phyloP scores from a whole-genome alignment of 2,329 filamentous ascomycete species.

The Simplicillium sp. region DNA sequence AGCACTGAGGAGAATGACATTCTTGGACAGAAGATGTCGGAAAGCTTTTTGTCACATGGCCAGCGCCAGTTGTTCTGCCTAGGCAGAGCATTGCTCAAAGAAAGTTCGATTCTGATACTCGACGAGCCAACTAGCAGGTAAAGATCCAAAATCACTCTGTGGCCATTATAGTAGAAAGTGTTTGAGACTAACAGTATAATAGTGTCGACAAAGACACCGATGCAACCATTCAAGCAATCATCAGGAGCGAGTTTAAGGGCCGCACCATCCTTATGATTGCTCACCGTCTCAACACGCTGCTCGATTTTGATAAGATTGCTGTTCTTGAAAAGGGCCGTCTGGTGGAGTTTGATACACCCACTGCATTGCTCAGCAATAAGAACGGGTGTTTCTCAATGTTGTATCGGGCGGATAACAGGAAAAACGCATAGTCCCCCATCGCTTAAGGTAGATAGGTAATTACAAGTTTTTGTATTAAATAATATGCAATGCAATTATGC shows the following conservation, averaged over 20 bases:
- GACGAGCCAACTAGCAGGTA: slow-evolving; percentile 31
- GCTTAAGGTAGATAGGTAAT: too few relatives aligned
- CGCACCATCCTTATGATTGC: slow-evolving; percentile 24
- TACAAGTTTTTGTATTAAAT: too few relatives aligned
- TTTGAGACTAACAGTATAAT: slow-evolving; percentile 4
- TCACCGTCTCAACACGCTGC: slow-evolving; percentile 19
- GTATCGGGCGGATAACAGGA: slow-evolving; percentile 13
- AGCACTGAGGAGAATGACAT: slow-evolving; percentile 18
- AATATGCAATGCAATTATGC: too few relatives aligned
- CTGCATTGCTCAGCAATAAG: slow-evolving; percentile 11
- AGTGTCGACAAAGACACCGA: slow-evolving; percentile 21
- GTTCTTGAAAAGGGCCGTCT: slow-evolving; percentile 18
- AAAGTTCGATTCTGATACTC: slow-evolving; percentile 16
- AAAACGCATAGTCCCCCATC: neutral
- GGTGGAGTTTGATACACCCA: slow-evolving; percentile 18
- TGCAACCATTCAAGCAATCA: slow-evolving; percentile 17
- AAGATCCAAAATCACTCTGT: neutral
- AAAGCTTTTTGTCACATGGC: slow-evolving; percentile 24
- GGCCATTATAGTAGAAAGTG: neutral
- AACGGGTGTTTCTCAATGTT: slow-evolving; percentile 14
- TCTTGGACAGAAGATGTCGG: slow-evolving; percentile 23
- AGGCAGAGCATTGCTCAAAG: slow-evolving; percentile 18
- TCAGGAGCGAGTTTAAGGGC: slow-evolving; percentile 17
- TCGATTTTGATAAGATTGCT: slow-evolving; percentile 23
- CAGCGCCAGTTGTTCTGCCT: slow-evolving; percentile 23